Conservation (phyloP, 345 rosid genomes). For the Euclidium syriacum region DNA sequence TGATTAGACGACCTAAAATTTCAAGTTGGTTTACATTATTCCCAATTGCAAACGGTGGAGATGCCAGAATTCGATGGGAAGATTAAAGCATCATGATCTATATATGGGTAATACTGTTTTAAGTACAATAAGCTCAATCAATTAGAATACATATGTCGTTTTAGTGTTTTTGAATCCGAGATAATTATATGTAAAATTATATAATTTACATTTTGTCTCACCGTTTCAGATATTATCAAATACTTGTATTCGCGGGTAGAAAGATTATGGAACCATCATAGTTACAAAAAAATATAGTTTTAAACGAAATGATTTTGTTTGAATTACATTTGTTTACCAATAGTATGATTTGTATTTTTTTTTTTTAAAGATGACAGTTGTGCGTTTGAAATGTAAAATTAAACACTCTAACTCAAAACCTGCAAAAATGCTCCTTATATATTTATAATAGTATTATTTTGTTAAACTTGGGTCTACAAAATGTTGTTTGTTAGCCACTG, state of each 20-base stretch:
- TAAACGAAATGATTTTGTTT: not conserved
- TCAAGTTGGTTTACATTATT: not conserved
- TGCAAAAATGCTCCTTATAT: not conserved
- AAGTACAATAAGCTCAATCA: not conserved
- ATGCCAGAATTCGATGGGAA: no score
- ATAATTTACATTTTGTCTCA: not conserved
- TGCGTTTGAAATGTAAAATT: not conserved
- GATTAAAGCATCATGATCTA: not conserved
- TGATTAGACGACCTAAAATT: not conserved
- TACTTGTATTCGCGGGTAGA: not conserved
- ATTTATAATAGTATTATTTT: not conserved
- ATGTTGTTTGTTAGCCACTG: constrained; percentile 9
- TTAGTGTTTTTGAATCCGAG: not conserved
- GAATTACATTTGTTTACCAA: not conserved
- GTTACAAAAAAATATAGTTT: not conserved
- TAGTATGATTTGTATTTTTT: not conserved
- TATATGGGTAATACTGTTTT: not conserved
- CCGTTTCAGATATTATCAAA: not conserved
- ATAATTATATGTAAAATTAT: not conserved
- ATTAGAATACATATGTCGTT: not conserved
- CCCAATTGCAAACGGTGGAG: not conserved
- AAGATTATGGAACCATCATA: not conserved
- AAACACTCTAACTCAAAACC: not conserved
- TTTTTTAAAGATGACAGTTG: not conserved
- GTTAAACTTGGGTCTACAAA: not conserved